Percentiles rank a stretch among this genome's conserved stretches.
Conservation (phyloP, 2,329 filamentous ascomycete genomes). For the Truncatella angustata region DNA sequence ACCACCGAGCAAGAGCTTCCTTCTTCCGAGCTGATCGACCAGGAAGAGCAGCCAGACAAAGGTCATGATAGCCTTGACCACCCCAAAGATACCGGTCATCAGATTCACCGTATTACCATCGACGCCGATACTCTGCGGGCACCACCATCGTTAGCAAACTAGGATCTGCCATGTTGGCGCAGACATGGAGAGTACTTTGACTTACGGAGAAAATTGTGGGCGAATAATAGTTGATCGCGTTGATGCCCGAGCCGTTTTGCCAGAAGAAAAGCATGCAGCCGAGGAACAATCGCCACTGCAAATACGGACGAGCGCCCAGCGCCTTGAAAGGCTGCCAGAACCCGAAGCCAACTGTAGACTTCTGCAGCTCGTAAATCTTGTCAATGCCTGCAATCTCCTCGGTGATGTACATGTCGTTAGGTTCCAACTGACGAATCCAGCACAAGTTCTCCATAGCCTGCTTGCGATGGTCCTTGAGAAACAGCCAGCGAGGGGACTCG, state of each 20-base stretch:
- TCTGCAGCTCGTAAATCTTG: slow-evolving; percentile 54
- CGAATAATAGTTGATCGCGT: slow-evolving; percentile 10
- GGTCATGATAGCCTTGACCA: slow-evolving; percentile 4
- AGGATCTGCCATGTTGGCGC: not conserved
- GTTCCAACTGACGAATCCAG: slow-evolving; percentile 51
- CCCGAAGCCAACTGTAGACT: slow-evolving; percentile 7
- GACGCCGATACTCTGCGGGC: not conserved
- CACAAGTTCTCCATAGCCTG: slow-evolving; percentile 49
- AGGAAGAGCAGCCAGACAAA: slow-evolving; percentile 7
- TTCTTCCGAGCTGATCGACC: slow-evolving; percentile 51
- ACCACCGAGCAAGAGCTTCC: slow-evolving; percentile 63
- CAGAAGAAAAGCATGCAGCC: slow-evolving; percentile 59
- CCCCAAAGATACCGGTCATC: slow-evolving; percentile 10
- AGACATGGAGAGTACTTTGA: not conserved
- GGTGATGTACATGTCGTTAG: slow-evolving; percentile 56
- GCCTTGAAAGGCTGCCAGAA: slow-evolving; percentile 43
- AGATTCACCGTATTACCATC: not conserved
- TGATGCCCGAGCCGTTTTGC: slow-evolving; percentile 35
- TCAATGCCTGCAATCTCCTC: slow-evolving; percentile 50
- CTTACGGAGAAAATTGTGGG: slow-evolving; percentile 8
- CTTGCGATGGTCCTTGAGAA: slow-evolving; percentile 49
- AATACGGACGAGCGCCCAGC: slow-evolving; percentile 29
- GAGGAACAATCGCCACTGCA: slow-evolving; percentile 52
- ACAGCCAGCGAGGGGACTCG: slow-evolving; percentile 61
- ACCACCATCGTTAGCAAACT: not conserved